These are phyloP conservation scores for Trichoderma lentiforme DNA, from an alignment of 2,329 filamentous ascomycete genomes.

Conservation along the genomic window DNA sequence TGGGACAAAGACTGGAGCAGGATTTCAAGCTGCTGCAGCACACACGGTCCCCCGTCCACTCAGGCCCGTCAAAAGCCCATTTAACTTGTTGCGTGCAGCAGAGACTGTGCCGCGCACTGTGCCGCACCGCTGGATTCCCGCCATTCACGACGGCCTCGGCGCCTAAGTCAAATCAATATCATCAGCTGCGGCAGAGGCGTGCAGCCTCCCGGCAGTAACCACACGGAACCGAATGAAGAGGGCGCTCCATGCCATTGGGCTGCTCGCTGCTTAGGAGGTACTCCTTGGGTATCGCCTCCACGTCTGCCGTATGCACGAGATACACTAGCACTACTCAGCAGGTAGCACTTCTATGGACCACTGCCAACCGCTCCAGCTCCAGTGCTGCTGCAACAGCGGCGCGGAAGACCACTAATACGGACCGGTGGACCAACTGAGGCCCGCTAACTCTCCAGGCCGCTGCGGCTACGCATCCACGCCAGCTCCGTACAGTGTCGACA, in stretches of 20 bases:
- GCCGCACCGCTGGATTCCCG: not conserved
- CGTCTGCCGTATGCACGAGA: not conserved
- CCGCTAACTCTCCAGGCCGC: not conserved
- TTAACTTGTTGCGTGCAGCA: not conserved
- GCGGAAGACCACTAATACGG: not conserved
- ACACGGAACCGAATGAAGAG: not conserved
- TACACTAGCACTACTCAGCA: not conserved
- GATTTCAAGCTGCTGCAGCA: not conserved
- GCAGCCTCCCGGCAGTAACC: not conserved
- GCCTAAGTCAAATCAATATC: not conserved
- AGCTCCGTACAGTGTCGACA: not conserved
- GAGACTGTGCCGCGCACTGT: not conserved
- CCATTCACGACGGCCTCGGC: not conserved
- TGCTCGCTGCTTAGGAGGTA: too few relatives aligned
- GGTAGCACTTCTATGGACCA: too few relatives aligned
- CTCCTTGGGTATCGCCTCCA: not conserved
- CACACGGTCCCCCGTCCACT: not conserved
- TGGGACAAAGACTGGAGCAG: not conserved
- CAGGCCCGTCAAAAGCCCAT: not conserved
- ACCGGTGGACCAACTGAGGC: not conserved
- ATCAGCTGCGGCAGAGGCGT: constrained; percentile 8
- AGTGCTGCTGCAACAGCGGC: not conserved
- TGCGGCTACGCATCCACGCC: not conserved
- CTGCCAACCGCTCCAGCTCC: not conserved
- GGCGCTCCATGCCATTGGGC: too few relatives aligned